Conservation (phyloP, 169 alveolate genomes). For the Plasmodium knowlesi region DNA sequence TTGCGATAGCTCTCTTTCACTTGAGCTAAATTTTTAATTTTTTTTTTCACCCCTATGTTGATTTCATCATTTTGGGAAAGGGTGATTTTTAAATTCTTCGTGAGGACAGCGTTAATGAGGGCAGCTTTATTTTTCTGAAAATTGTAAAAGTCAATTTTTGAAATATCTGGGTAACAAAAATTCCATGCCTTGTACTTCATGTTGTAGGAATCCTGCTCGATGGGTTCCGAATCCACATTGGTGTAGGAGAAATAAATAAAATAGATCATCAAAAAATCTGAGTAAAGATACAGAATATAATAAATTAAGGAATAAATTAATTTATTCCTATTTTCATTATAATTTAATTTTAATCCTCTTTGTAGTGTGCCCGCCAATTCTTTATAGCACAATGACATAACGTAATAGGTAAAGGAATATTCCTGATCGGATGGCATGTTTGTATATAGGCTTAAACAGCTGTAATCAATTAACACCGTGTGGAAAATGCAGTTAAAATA, state of each 20-base stretch:
- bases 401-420: slow-evolving; percentile 70
- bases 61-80: slow-evolving; percentile 7
- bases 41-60: slow-evolving; percentile 39
- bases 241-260: slow-evolving; percentile 55
- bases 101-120: slow-evolving; percentile 17
- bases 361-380: slow-evolving; percentile 37
- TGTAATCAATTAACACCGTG: slow-evolving; percentile 40
- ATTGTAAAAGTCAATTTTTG: slow-evolving; percentile 42
- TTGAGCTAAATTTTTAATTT: slow-evolving; percentile 38
- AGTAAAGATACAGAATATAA: slow-evolving; percentile 38
- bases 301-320: slow-evolving; percentile 42
- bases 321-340: slow-evolving; percentile 12
- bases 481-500: slow-evolving; percentile 56
- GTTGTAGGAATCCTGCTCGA: slow-evolving; percentile 38
- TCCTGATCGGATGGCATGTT: slow-evolving; percentile 55
- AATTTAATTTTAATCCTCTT: slow-evolving; percentile 1
- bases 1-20: slow-evolving; percentile 22
- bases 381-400: slow-evolving; percentile 47
- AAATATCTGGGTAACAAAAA: slow-evolving; percentile 38
- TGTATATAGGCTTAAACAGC: slow-evolving; percentile 62
- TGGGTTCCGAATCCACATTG: slow-evolving; percentile 19
- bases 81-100: slow-evolving; percentile 38
- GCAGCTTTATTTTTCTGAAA: slow-evolving; percentile 50
- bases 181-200: slow-evolving; percentile 43
- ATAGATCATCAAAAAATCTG: slow-evolving; percentile 65